phyloP scores from a whole-genome alignment of 108 stramenopile species.

The Epithemia pelagica region DNA sequence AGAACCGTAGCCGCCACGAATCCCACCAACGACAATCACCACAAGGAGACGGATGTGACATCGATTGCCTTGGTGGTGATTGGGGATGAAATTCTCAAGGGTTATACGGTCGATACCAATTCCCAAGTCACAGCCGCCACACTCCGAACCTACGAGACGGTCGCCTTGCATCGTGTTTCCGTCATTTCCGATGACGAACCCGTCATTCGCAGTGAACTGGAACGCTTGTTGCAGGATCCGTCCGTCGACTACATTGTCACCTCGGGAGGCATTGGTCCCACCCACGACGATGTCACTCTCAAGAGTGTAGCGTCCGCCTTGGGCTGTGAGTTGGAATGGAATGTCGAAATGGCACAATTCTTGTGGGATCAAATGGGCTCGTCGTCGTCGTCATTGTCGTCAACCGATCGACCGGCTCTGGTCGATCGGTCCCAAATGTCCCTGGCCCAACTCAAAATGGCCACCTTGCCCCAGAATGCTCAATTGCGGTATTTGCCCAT shows the following conservation, averaged over 20 bases:
- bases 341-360: constrained; percentile 85
- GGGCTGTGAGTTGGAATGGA: constrained; percentile 50
- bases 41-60: constrained; percentile 9
- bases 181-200: constrained; percentile 80
- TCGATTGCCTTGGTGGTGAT: constrained; percentile 79
- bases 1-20: neutral
- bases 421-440: constrained; percentile 34
- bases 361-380: constrained; percentile 40
- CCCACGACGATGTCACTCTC: constrained; percentile 96
- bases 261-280: constrained; percentile 94
- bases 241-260: constrained; percentile 84
- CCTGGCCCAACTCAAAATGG: constrained; percentile 80
- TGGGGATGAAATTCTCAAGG: constrained; percentile 94
- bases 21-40: neutral
- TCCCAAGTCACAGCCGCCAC: constrained; percentile 75
- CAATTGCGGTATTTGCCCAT: constrained; percentile 48
- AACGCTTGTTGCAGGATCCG: constrained; percentile 39
- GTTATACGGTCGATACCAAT: constrained; percentile 83
- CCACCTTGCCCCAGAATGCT: constrained; percentile 59
- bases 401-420: neutral
- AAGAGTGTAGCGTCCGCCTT: constrained; percentile 83
- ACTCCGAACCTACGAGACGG: constrained; percentile 57
- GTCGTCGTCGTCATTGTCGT: constrained; percentile 12
- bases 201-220: constrained; percentile 76
- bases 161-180: constrained; percentile 70